Percentiles rank a stretch among this genome's conserved stretches.
Conservation (phyloP, 2,329 filamentous ascomycete genomes). For the Thielaviopsis musarum region DNA sequence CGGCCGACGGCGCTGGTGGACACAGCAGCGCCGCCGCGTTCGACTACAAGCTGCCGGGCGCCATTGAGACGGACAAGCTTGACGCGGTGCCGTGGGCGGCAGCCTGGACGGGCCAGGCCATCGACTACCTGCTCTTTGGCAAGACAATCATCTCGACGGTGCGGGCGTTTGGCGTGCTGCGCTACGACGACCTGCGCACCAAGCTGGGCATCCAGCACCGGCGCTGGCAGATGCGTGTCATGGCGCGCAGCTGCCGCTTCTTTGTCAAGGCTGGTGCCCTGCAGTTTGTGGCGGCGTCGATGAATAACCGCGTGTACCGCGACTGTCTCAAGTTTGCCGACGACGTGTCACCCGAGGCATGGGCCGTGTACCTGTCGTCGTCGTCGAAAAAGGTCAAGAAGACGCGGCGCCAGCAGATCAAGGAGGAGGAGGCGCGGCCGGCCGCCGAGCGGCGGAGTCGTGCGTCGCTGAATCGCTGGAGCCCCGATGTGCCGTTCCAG, state of each 20-base stretch:
- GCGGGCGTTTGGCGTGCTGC: slow-evolving; percentile 41
- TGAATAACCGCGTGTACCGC: slow-evolving; percentile 37
- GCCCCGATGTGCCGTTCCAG: slow-evolving; percentile 11
- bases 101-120: slow-evolving; percentile 39
- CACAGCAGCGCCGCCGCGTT: slow-evolving; percentile 13
- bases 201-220: slow-evolving; percentile 40
- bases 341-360: slow-evolving; percentile 38
- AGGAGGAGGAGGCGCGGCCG: slow-evolving; percentile 7
- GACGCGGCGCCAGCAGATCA: slow-evolving; percentile 11
- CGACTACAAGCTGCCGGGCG: slow-evolving; percentile 3
- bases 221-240: slow-evolving; percentile 41
- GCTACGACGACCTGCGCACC: slow-evolving; percentile 38
- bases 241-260: slow-evolving; percentile 41
- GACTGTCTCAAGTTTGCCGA: slow-evolving; percentile 43
- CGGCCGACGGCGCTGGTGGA: slow-evolving; percentile 14
- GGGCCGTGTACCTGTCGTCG: slow-evolving; percentile 30
- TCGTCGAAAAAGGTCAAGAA: slow-evolving; percentile 11
- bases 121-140: slow-evolving; percentile 40
- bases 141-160: slow-evolving; percentile 39
- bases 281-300: slow-evolving; percentile 38
- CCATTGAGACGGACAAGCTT: slow-evolving; percentile 26
- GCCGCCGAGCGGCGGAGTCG: neutral
- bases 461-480: slow-evolving; percentile 6
- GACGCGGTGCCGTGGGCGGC: slow-evolving; percentile 38
- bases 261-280: slow-evolving; percentile 38